A percentile compares a stretch with the other conserved stretches of the same genome.
These are phyloP conservation scores for Lachancea sp. DNA, from an alignment of 805 yeast species.

Conservation along the genomic window DNA sequence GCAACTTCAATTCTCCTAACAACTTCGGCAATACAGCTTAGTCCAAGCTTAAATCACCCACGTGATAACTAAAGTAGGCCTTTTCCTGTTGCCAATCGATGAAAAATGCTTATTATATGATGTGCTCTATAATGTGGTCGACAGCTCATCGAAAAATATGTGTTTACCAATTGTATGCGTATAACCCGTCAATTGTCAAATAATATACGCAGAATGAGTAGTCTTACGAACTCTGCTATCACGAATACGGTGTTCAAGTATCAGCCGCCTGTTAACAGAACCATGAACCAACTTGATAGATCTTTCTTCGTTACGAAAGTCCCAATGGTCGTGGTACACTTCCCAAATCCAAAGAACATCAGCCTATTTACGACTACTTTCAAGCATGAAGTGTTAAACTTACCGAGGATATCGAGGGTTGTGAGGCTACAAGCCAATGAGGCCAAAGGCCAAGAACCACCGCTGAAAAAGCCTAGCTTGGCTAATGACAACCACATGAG, in stretches of 20 bases:
- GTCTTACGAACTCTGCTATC: not conserved
- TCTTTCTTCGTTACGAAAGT: constrained; percentile 52
- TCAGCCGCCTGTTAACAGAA: constrained; percentile 62
- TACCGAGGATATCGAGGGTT: constrained; percentile 69
- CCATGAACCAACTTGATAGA: constrained; percentile 62
- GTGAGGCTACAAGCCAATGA: constrained; percentile 35
- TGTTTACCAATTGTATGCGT: constrained; percentile 2
- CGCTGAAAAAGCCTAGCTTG: constrained; percentile 13
- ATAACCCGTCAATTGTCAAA: not conserved
- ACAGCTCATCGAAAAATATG: constrained; percentile 9
- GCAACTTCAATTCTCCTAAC: too few relatives aligned
- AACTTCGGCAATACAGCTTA: too few relatives aligned
- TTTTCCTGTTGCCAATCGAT: too few relatives aligned
- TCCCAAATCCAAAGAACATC: constrained; percentile 60
- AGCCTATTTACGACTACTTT: constrained; percentile 55
- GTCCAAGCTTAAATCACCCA: too few relatives aligned
- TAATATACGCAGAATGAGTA: constrained; percentile 2
- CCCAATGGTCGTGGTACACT: constrained; percentile 57
- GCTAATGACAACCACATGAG: constrained; percentile 28
- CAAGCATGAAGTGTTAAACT: constrained; percentile 53
- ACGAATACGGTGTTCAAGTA: constrained; percentile 16
- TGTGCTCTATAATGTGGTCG: too few relatives aligned
- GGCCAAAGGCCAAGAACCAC: constrained; percentile 10
- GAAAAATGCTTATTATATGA: too few relatives aligned
- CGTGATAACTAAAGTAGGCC: too few relatives aligned